Conservation (phyloP, 208 protist species). For the Porcisia deanei region DNA sequence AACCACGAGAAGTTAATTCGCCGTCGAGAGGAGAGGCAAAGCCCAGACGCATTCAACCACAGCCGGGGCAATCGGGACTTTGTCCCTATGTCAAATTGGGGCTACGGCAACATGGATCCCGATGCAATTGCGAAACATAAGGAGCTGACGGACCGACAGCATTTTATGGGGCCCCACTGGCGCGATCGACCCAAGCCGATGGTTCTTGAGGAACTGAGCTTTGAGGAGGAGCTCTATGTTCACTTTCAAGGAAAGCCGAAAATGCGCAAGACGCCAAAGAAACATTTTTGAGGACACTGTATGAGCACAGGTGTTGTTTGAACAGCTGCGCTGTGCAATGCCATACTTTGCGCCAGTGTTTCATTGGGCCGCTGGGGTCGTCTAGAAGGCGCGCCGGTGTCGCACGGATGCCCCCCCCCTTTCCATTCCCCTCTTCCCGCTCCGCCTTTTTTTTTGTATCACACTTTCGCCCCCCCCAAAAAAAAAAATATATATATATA, state of each 20-base stretch:
- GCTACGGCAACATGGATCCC: slow-evolving; percentile 88
- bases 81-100: slow-evolving; percentile 93
- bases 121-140: slow-evolving; percentile 87
- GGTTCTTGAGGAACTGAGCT: slow-evolving; percentile 86
- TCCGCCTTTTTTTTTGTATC: not conserved
- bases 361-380: not conserved
- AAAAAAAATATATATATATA: too few species aligned
- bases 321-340: not conserved
- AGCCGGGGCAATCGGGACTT: slow-evolving; percentile 78
- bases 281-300: slow-evolving; percentile 63
- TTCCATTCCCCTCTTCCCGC: too few species aligned
- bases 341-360: not conserved
- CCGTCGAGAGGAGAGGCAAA: slow-evolving; percentile 62
- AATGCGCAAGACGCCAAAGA: slow-evolving; percentile 90
- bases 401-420: not conserved
- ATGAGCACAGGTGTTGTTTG: not conserved
- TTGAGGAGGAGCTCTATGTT: slow-evolving; percentile 90
- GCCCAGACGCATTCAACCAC: slow-evolving; percentile 80
- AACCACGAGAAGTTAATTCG: slow-evolving; percentile 68
- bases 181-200: slow-evolving; percentile 80
- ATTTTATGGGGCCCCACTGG: slow-evolving; percentile 90
- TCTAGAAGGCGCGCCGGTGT: not conserved
- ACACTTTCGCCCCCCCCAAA: too few species aligned
- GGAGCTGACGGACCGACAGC: slow-evolving; percentile 82
- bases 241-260: slow-evolving; percentile 87